These are phyloP conservation scores for Yarrowia yakushimensis DNA, from an alignment of 805 yeast species.

Conservation along the genomic window DNA sequence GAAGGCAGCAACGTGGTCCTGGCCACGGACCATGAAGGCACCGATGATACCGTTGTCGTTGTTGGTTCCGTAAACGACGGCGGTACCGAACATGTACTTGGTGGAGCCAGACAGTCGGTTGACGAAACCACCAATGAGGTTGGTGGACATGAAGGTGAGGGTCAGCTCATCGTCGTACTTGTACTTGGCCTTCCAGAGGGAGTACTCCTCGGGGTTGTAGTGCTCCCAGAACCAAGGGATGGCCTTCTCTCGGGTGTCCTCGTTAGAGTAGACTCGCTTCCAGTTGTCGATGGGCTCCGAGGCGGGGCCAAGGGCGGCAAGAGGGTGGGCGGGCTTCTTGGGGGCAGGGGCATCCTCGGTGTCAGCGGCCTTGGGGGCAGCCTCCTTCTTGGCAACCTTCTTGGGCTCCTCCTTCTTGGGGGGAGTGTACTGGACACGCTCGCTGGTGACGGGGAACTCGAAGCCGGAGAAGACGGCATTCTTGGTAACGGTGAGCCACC, in stretches of 20 bases:
- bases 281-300: conserved; percentile 78
- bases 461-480: conserved; percentile 49
- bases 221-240: conserved; percentile 98
- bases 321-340: conserved; percentile 88
- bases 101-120: conserved; percentile 87
- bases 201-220: conserved; percentile 90
- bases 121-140: conserved; percentile 97
- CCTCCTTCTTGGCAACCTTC: conserved; percentile 39
- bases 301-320: conserved; percentile 74
- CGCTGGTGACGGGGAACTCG: conserved; percentile 57
- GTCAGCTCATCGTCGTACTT: conserved; percentile 98
- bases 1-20: conserved; percentile 85
- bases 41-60: conserved; percentile 96
- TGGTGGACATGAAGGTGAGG: conserved; percentile 95
- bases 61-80: conserved; percentile 97
- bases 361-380: conserved; percentile 41
- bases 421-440: conserved; percentile 63
- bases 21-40: conserved; percentile 93
- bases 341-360: conserved; percentile 46
- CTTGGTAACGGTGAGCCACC: conserved; percentile 56
- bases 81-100: conserved; percentile 89
- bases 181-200: conserved; percentile 92
- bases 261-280: conserved; percentile 96
- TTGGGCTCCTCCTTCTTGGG: conserved; percentile 73
- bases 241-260: conserved; percentile 91